Percentiles rank a stretch among this genome's conserved stretches.
These are phyloP conservation scores for Solanum ossicruentum DNA, from an alignment of 257 asterid genomes.

Conservation along the genomic window DNA sequence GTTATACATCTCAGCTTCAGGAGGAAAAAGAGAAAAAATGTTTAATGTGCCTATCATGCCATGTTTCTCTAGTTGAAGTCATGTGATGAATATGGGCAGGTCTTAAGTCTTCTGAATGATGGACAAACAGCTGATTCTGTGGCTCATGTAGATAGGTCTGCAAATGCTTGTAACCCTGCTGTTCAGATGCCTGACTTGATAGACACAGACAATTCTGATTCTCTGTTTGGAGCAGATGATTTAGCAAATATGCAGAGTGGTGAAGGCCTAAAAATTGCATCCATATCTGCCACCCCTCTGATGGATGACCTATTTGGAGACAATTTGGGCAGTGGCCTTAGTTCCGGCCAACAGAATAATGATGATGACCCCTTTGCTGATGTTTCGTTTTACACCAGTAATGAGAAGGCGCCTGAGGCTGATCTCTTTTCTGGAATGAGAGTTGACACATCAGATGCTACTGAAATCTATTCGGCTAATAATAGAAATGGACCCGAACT, in stretches of 20 bases:
- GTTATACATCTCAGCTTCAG: background rate
- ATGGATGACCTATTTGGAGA: constrained; percentile 68
- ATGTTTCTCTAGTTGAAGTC: background rate
- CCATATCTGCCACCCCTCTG: constrained; percentile 41
- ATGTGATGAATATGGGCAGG: constrained; percentile 31
- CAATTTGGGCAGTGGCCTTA: constrained; percentile 20
- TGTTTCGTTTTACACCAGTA: constrained; percentile 62
- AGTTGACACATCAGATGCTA: constrained; percentile 27
- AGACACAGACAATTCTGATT: constrained; percentile 65
- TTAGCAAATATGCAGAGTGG: constrained; percentile 19
- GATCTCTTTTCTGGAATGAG: constrained; percentile 64
- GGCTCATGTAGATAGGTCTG: constrained; percentile 23
- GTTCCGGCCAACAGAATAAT: constrained; percentile 24
- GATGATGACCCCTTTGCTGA: constrained; percentile 95
- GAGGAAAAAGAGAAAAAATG: background rate
- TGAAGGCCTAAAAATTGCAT: constrained; percentile 18
- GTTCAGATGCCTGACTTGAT: constrained; percentile 69
- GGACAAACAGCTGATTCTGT: constrained; percentile 32
- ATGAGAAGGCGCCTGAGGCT: constrained; percentile 29
- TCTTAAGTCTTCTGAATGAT: constrained; percentile 54
- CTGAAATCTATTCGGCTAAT: constrained; percentile 20
- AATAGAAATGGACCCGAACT: constrained; percentile 35
- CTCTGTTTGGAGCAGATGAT: constrained; percentile 36
- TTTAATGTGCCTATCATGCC: background rate
- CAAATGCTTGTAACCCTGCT: constrained; percentile 28